Evolutionary conservation across 164 flowering plant species (phyloP).

Genomic region (Dillenia turbinata): DNA sequence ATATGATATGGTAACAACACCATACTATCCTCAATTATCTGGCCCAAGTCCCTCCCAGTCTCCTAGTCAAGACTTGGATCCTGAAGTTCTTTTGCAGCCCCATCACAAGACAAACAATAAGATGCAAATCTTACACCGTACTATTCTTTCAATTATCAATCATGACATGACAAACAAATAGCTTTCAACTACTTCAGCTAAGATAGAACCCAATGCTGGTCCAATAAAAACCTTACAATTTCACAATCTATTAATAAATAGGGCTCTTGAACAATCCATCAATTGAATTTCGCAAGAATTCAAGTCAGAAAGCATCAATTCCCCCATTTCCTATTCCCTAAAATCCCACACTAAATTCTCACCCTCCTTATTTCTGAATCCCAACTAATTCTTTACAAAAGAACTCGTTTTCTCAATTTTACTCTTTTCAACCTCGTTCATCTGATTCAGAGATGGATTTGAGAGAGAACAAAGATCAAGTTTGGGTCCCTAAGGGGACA

Average conservation of each 20-base stretch:
- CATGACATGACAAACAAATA: constrained; percentile 78
- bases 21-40: not conserved
- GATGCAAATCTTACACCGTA: constrained; percentile 78
- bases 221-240: constrained; percentile 69
- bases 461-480: constrained; percentile 49
- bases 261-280: constrained; percentile 49
- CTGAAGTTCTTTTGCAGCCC: constrained; percentile 58
- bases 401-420: constrained; percentile 11
- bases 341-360: constrained; percentile 44
- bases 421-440: constrained; percentile 1
- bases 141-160: constrained; percentile 84
- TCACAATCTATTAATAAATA: constrained; percentile 56
- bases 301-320: constrained; percentile 66
- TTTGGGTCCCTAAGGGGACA: too few species aligned
- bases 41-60: constrained; percentile 61
- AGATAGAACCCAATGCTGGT: constrained; percentile 69
- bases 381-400: constrained; percentile 43
- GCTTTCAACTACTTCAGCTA: constrained; percentile 72
- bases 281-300: constrained; percentile 63
- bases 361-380: constrained; percentile 44
- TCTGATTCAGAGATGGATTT: constrained; percentile 31
- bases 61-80: constrained; percentile 67
- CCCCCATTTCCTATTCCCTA: constrained; percentile 43
- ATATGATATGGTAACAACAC: too few species aligned
- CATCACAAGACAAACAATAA: constrained; percentile 56